These are phyloP conservation scores for Cymbopogon flexuosus DNA, from an alignment of 202 grass and related monocot species.

Conservation along the genomic window DNA sequence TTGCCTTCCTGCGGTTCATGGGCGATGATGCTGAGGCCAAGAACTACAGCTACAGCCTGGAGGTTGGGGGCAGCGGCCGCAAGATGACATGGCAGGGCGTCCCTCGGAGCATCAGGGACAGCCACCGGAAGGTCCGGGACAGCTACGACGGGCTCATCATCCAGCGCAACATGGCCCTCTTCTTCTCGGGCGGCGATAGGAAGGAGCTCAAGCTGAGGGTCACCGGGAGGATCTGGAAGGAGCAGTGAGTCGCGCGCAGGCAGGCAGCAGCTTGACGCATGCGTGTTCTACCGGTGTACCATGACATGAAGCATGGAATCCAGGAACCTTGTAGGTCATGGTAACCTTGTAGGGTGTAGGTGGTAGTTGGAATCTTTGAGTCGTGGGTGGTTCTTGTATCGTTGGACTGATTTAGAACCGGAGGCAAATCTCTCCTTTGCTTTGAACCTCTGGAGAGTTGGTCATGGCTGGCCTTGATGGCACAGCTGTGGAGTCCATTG, in stretches of 20 bases:
- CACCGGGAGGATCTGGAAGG: constrained; percentile 94
- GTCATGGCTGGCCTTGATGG: neutral
- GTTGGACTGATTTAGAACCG: neutral
- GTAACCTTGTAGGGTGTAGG: constrained; percentile 19
- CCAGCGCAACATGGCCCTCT: constrained; percentile 97
- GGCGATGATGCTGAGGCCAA: constrained; percentile 79
- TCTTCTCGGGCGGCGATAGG: constrained; percentile 83
- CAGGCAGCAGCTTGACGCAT: neutral
- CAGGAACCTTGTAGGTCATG: neutral
- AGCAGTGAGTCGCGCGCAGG: constrained; percentile 38
- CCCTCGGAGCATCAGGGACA: constrained; percentile 86
- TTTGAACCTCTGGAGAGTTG: constrained; percentile 20
- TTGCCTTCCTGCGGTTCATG: constrained; percentile 95
- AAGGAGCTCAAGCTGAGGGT: constrained; percentile 94
- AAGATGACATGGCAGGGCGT: constrained; percentile 98
- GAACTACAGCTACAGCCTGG: constrained; percentile 94
- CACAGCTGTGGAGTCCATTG: neutral
- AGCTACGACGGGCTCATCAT: constrained; percentile 94
- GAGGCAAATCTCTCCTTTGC: constrained; percentile 45
- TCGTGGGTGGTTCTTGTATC: neutral
- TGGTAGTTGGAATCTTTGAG: neutral
- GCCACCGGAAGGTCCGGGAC: constrained; percentile 87
- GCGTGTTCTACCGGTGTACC: neutral
- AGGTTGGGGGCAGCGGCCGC: constrained; percentile 78
- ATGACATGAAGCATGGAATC: neutral